Evolutionary conservation across 768 basidiomycete species (phyloP).

Genomic region (Bullera alba): DNA sequence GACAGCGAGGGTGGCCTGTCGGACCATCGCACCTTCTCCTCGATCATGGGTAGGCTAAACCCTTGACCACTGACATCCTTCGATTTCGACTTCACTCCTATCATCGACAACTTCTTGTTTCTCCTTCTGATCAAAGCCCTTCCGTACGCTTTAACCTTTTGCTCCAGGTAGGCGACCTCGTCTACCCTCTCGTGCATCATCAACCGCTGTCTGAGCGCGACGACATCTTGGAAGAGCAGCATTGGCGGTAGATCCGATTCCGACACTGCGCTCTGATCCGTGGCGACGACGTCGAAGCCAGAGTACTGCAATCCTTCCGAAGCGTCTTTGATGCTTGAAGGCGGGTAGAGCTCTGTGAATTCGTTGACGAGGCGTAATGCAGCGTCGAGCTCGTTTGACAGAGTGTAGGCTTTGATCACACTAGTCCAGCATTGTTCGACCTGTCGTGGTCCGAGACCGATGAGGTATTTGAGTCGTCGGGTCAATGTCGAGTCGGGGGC

Average conservation of each 20-base stretch:
- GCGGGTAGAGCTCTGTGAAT: slow-evolving; percentile 58
- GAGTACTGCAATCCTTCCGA: no score
- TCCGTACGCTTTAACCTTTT: no score
- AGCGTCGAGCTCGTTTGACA: slow-evolving; percentile 51
- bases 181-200: slow-evolving; percentile 43
- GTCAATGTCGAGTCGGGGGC: background rate
- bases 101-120: no score
- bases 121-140: no score
- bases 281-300: slow-evolving; percentile 58
- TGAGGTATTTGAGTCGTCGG: slow-evolving; percentile 1
- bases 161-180: background rate
- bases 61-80: no score
- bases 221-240: slow-evolving; percentile 68
- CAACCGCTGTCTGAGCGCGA: slow-evolving; percentile 67
- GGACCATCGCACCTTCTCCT: no score
- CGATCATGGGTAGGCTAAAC: no score
- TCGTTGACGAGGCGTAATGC: slow-evolving; percentile 53
- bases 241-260: slow-evolving; percentile 78
- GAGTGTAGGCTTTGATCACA: slow-evolving; percentile 59
- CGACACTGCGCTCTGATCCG: slow-evolving; percentile 54
- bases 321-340: slow-evolving; percentile 49
- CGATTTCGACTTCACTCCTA: no score
- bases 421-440: slow-evolving; percentile 65
- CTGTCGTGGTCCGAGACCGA: slow-evolving; percentile 31
- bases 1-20: no score